phyloP scores from a whole-genome alignment of 257 asterid species.

The Salvia miltiorrhiza region DNA sequence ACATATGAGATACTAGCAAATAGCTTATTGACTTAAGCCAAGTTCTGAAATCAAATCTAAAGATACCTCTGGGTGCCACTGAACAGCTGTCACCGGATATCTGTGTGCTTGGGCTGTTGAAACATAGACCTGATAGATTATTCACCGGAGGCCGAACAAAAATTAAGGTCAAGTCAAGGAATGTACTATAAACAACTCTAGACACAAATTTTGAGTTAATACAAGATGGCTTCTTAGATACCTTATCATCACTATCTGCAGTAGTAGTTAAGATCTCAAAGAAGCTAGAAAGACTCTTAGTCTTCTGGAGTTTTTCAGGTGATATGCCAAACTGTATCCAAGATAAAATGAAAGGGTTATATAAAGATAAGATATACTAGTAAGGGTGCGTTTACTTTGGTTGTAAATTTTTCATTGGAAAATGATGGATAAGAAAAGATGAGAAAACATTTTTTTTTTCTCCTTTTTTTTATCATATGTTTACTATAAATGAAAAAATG shows the following conservation, averaged over 20 bases:
- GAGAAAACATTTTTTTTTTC: no score
- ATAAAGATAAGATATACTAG: not conserved
- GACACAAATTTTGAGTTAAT: not conserved
- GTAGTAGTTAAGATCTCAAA: conserved; percentile 70
- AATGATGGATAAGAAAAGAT: no score
- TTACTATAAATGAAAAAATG: no score
- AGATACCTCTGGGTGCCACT: conserved; percentile 89
- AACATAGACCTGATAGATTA: conserved; percentile 55
- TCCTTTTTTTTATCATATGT: no score
- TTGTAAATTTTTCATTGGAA: no score
- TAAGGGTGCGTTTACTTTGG: no score
- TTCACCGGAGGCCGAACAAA: not conserved
- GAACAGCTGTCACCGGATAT: conserved; percentile 74
- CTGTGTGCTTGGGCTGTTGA: conserved; percentile 62
- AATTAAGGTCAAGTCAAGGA: not conserved
- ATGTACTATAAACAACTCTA: not conserved
- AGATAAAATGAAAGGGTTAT: conserved; percentile 1
- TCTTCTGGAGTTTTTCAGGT: conserved; percentile 50
- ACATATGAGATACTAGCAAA: not conserved
- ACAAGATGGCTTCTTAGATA: conserved; percentile 20
- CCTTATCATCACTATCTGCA: conserved; percentile 56
- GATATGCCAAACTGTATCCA: conserved; percentile 67
- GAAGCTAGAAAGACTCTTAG: conserved; percentile 46
- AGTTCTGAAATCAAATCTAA: not conserved
- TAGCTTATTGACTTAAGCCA: not conserved